phyloP scores from a whole-genome alignment of 441 rosid species.

The Adansonia gregorii region DNA sequence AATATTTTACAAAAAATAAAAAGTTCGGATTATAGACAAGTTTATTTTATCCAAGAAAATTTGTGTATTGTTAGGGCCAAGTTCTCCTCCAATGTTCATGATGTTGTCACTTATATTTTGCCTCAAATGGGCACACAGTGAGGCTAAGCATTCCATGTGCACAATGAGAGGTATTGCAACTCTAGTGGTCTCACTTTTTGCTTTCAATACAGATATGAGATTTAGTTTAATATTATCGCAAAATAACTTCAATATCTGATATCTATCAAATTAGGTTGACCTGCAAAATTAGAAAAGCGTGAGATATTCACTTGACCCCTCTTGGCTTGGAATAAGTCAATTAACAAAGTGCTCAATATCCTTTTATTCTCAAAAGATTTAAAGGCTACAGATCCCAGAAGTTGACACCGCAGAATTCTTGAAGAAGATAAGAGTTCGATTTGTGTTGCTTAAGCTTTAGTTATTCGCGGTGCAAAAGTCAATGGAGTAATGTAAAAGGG shows the following conservation, averaged over 20 bases:
- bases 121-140: background rate
- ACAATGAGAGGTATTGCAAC: background rate
- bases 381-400: background rate
- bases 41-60: background rate
- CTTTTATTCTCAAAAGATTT: conserved; percentile 18
- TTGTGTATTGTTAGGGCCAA: background rate
- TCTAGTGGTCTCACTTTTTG: conserved; percentile 1
- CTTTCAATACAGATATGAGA: background rate
- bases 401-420: background rate
- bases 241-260: background rate
- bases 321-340: conserved; percentile 24
- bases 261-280: background rate
- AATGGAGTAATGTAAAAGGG: background rate
- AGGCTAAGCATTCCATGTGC: background rate
- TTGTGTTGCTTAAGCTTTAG: conserved; percentile 7
- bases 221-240: no score
- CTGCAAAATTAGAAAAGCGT: background rate
- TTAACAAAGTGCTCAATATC: background rate
- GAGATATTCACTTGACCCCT: conserved; percentile 33
- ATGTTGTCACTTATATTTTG: background rate
- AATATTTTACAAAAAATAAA: no score
- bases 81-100: background rate
- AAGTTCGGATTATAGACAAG: background rate
- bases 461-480: background rate
- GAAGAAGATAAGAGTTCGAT: background rate